A percentile compares a stretch with the other conserved stretches of the same genome.
phyloP scores from a whole-genome alignment of 2,329 filamentous ascomycete species.

The Paraphaeosphaeria minitans region DNA sequence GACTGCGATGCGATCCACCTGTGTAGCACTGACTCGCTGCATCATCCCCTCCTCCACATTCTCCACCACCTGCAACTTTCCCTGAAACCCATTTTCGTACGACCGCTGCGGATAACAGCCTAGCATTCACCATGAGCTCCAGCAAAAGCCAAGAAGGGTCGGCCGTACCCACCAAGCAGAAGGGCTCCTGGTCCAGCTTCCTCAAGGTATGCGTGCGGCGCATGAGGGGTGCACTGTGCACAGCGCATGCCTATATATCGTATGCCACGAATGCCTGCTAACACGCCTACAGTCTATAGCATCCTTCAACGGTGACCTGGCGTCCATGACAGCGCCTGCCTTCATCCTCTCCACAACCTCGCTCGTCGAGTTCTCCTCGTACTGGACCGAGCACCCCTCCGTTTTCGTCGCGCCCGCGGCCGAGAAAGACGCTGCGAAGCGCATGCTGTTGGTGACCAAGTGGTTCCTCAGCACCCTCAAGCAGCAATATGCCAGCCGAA shows the following conservation, averaged over 20 bases:
- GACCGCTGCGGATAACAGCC: neutral
- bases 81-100: neutral
- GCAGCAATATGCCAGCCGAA: slow-evolving; percentile 77
- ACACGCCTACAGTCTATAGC: slow-evolving; percentile 52
- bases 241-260: neutral
- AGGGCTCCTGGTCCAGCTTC: slow-evolving; percentile 57
- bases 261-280: slow-evolving; percentile 10
- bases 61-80: neutral
- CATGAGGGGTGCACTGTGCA: neutral
- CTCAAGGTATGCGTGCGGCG: slow-evolving; percentile 48
- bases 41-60: slow-evolving; percentile 10
- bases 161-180: slow-evolving; percentile 53
- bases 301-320: slow-evolving; percentile 62
- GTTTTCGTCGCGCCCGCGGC: slow-evolving; percentile 81
- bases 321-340: slow-evolving; percentile 61
- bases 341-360: slow-evolving; percentile 62
- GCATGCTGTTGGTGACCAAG: slow-evolving; percentile 85
- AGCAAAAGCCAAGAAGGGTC: slow-evolving; percentile 49
- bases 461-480: slow-evolving; percentile 96
- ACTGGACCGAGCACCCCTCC: slow-evolving; percentile 62
- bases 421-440: slow-evolving; percentile 79
- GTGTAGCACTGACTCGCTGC: slow-evolving; percentile 2
- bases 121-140: slow-evolving; percentile 18
- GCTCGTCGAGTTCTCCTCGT: slow-evolving; percentile 62
- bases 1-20: slow-evolving; percentile 1